Base-by-base conservation (phyloP, 331 rosid species). In the Arachis monticola region DNA sequence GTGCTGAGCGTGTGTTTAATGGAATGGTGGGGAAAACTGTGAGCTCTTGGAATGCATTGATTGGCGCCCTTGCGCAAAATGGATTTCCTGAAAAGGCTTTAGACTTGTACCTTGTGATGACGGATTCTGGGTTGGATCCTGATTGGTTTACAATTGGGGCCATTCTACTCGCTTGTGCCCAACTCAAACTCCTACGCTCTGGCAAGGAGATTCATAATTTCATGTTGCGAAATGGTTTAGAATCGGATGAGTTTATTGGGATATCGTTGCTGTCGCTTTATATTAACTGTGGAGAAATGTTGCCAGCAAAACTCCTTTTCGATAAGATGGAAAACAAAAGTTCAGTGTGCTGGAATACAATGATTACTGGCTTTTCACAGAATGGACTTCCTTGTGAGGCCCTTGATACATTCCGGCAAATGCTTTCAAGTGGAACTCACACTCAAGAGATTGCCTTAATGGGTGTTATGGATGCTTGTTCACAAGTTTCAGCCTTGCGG, bases 31-130 rank as follows among this genome's bases (percentile, higher is more conserved):
- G 12, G 0, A 89, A 83, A 84, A 82, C 92, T 3, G 94, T 87
- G 60, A 87, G 88, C 84, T 84, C 97, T 52, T 93, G 97, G 96
- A 93, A 93, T 64, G 97, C 98, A 10, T 46, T 93, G 66, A 89
- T 89, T 51, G 90, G 94, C 0, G 94, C 86, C 35, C 80, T 52
- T 69, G 91, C 89, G 0, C 97, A 89, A 80, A 93, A 93, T 80
- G 96, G 96, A 51, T 84, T 84, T 83, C 92, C 97, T 35, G 7
- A 63, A 68, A 83, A 72, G 69, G 96, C 97, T 67, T 85, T 91
- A 47, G 92, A 86, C 45, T 81, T 86, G 51, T 93, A 83, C 76
- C 67, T 80, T 84, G 56, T 76, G 82, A 93, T 91, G 98, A 75
- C 63, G 51, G 67, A 68, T 74, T 83, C 83, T 60, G 96, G 96